Evolutionary conservation across 768 basidiomycete genomes (phyloP), one percentile per base, ranked within the genome.

Genomic region (Candolleomyces aberdarensis): DNA sequence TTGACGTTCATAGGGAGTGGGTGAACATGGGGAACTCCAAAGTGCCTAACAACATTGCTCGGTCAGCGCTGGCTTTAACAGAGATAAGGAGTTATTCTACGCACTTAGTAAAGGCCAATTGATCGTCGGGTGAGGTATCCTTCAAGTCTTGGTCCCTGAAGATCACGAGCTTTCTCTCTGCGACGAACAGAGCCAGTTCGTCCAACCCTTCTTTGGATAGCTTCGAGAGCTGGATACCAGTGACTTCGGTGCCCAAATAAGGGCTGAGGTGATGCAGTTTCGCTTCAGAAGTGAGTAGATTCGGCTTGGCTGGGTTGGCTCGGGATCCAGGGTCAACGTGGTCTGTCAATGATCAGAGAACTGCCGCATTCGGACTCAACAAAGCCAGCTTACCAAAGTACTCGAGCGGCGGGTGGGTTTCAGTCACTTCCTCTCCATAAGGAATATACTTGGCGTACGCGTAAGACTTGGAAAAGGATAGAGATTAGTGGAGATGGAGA

Each of bases 71-170:
- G 20, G 8, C 20, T 14, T 20, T 22, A 26, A 54, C 20, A 41
- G 31, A 4, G 22, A 36, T 36, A 36, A 41, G 22, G 29, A 46
- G 26, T 8, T 15, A 10, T 3, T 58, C 50, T 29, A 62, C 66
- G n/a, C 32, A 78, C 80, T 71, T 76, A 8, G 80, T 78, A 36
- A 84, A 77, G 65, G 80, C 83, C 60, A 84, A 79, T 63, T 84
- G 84, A 57, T 74, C 68, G 44, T 85, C 82, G 7, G 81, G 75
- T 1, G 72, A 70, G n/a, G 84, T 62, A 62, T 84, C 83, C 71
- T 84, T 85, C 72, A 86, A 84, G 69, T 86, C 81, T 63, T 86
- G 85, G 69, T 85, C 78, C 20, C 84, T 78, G 76, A 85, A 84
- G 9, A 84, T 56, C 9, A 86, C 67, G 43, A 85, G 75, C 69